Evolutionary conservation across 2,329 filamentous ascomycete genomes (phyloP), one percentile per base, ranked within the genome.

Genomic region (Orbilia blumenaviensis): DNA sequence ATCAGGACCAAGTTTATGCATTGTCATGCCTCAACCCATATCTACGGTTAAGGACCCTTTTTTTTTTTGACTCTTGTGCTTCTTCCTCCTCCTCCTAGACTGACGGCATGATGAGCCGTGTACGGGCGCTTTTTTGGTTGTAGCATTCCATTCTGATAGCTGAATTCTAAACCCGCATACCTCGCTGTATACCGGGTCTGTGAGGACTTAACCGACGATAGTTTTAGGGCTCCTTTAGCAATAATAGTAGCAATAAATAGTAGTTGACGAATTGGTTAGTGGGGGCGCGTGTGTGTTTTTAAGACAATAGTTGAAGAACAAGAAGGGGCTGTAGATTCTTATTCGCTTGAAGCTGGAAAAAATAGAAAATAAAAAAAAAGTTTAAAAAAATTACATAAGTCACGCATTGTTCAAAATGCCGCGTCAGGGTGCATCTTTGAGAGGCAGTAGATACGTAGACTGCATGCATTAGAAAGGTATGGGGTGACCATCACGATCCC

Each of bases 101-200:
- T 12, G 32, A 21, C 25, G 41, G 48, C 36, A 48, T 60, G 63
- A 23, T 14, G 41, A 60, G 63, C 36, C 36, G 36, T 66, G 48
- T 58, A 44, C 18, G 38, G 23, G 21, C 41, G 61, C 36, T 61
- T 44, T 56, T 42, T 44, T 44, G 29, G 50, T 44, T 21, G 36
- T 25, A 10, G 32, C 69, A 74, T 74, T 74, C 69, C 69, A 56
- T 46, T 56, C 52, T 56, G 52, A 66, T 67, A 62, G 69, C 62
- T 74, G 61, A 74, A 56, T 60, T 63, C 46, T 56, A 56, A 72
- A n/a, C 48, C 68, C 54, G 52, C 68, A 73, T 73, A 66, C 68
- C 68, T 61, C 42, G 16, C 50, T 25, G 32, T 56, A 56, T 23
- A 56, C 32, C 2, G 29, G 29, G 41, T 73, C 38, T 16, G 25